A percentile compares a stretch with the other conserved stretches of the same genome.
Conservation (phyloP, 306 rosid species). For the Dryas alaskensis region DNA sequence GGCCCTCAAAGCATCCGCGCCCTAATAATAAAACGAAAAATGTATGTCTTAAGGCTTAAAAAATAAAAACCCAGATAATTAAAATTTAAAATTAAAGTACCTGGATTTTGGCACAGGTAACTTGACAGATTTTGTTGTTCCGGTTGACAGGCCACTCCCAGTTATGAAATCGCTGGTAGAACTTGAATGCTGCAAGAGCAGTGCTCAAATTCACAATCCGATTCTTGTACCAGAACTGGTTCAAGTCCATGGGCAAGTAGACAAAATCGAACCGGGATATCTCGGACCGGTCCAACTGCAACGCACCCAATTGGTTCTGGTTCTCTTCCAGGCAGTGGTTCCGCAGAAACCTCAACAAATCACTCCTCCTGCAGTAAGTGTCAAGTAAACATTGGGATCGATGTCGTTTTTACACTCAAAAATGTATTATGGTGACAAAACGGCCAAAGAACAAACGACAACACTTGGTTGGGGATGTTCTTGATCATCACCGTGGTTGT, state of each 20-base stretch:
- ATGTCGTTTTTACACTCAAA: too few species aligned
- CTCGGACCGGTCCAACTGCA: background rate
- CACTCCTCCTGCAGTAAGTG: background rate
- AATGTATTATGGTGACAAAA: too few species aligned
- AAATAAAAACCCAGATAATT: background rate
- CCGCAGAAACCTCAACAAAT: constrained; percentile 15
- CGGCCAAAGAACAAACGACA: too few species aligned
- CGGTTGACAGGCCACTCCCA: background rate
- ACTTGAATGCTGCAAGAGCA: background rate
- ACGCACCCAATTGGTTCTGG: background rate
- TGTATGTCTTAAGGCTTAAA: too few species aligned
- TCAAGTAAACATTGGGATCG: too few species aligned
- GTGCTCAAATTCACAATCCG: constrained; percentile 6
- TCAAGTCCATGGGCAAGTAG: constrained; percentile 31
- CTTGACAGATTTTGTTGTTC: background rate
- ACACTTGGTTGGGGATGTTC: constrained; percentile 34
- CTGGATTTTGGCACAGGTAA: background rate
- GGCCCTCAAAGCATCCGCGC: background rate
- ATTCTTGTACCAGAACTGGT: background rate
- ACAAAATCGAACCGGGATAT: constrained; percentile 24
- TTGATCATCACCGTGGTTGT: constrained; percentile 31
- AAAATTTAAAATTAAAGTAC: background rate
- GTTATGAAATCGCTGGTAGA: background rate
- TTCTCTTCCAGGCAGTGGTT: constrained; percentile 20
- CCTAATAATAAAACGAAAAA: background rate